Base-by-base conservation (phyloP, 495 filamentous ascomycete genomes). In the Astrocystis sublimbata region DNA sequence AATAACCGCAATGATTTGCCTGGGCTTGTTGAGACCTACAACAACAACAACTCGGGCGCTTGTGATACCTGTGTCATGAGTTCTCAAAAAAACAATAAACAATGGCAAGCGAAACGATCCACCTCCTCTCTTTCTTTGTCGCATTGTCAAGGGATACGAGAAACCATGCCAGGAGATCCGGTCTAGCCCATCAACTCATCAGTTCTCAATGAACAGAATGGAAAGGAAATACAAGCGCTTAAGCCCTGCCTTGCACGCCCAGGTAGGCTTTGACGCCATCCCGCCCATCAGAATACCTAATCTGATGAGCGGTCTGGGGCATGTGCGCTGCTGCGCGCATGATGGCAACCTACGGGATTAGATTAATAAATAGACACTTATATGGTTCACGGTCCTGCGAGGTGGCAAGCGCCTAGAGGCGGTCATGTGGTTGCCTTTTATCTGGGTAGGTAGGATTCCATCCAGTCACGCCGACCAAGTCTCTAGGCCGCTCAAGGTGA, bases 401-500 rank as follows among this genome's bases (percentile, higher is more conserved):
- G 42, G 41, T 49, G 42, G 54, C 30, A 47, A 58, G 31, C 15
- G 56, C 42, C 15, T 6, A 23, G 26, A n/a, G 4, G 21, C 28
- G 56, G 56, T 58, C 56, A 58, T 28, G 31, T 26, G 56, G 30
- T 21, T 49, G 21, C 56, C 42, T 58, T 3, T 38, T 46, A 17
- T 46, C n/a, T 46, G 19, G n/a, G 9, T 38, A 40, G 8, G 9
- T 51, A 2, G 47, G n/a, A 10, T 30, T 50, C 9, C 31, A 6
- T 33, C 36, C 12, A 30, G 12, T 40, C 9, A 45, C 40, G 40
- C 24, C 17, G 40, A n/a, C 13, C 8, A 26, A 42, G 28, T n/a
- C n/a, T n/a, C n/a, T 21, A 56, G 36, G 5, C 21, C 35, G 52
- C 19, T 41, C 3, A 13, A 28, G 9, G 36, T 30, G 35, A 56